These are phyloP conservation scores for Hibiscus trionum DNA, from an alignment of 345 rosid genomes.

Conservation along the genomic window DNA sequence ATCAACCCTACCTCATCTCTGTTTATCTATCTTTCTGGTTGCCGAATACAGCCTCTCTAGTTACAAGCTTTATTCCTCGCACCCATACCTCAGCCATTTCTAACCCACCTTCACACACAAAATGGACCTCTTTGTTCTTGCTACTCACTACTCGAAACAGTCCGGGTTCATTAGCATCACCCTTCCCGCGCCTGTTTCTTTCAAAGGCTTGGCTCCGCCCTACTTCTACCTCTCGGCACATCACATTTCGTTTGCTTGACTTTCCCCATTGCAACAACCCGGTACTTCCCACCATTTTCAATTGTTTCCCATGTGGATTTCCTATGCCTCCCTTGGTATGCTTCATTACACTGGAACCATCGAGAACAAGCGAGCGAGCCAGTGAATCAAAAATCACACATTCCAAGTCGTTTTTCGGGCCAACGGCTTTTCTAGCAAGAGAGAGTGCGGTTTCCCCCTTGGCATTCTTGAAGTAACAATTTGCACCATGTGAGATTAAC, in stretches of 20 bases:
- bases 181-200: conserved; percentile 40
- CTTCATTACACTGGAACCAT: conserved; percentile 54
- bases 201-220: conserved; percentile 52
- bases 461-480: conserved; percentile 43
- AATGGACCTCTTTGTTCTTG: conserved; percentile 71
- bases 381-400: conserved; percentile 58
- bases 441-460: conserved; percentile 68
- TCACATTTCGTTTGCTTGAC: conserved; percentile 51
- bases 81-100: conserved; percentile 88
- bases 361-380: conserved; percentile 47
- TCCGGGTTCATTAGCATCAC: conserved; percentile 40
- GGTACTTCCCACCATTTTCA: conserved; percentile 44
- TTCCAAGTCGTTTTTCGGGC: conserved; percentile 35
- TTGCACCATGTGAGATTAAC: conserved; percentile 56
- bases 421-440: conserved; percentile 31
- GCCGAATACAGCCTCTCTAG: conserved; percentile 43
- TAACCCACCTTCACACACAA: conserved; percentile 65
- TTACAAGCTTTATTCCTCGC: conserved; percentile 83
- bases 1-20: background rate
- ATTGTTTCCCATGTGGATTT: conserved; percentile 46
- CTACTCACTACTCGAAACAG: conserved; percentile 63
- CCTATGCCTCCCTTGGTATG: conserved; percentile 87
- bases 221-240: conserved; percentile 51
- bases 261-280: conserved; percentile 84
- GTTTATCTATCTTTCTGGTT: background rate